phyloP scores from a whole-genome alignment of 2,329 filamentous ascomycete species.

The Aspergillus sp. region DNA sequence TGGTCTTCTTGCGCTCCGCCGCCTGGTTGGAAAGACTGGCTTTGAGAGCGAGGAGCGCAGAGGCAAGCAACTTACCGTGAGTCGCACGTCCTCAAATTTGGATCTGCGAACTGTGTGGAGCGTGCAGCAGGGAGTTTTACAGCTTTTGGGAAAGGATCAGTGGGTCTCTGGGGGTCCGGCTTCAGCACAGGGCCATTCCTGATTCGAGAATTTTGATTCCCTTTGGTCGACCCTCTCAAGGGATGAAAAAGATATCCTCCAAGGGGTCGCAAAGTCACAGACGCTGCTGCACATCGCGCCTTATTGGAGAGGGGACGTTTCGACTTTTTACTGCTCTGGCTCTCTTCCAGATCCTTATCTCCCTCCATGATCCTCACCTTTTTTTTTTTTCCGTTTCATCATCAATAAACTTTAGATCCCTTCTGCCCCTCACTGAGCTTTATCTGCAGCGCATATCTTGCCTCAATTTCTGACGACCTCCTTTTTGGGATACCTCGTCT shows the following conservation, averaged over 20 bases:
- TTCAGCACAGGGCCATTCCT: constrained; percentile 10
- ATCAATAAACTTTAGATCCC: neutral
- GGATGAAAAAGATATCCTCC: neutral
- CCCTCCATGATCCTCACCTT: neutral
- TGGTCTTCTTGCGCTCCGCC: neutral
- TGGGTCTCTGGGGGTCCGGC: constrained; percentile 9
- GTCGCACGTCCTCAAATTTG: constrained; percentile 21
- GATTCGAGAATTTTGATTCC: constrained; percentile 7
- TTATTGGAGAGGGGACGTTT: neutral
- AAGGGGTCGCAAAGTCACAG: neutral
- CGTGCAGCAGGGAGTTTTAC: constrained; percentile 3
- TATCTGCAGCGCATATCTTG: constrained; percentile 6
- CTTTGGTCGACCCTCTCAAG: neutral
- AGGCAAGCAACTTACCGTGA: neutral
- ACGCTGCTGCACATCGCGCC: neutral
- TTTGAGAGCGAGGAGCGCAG: neutral
- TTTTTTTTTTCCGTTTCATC: neutral
- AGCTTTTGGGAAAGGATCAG: constrained; percentile 9
- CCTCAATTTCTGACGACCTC: neutral
- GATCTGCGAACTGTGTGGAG: constrained; percentile 28
- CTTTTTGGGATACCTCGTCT: constrained; percentile 1
- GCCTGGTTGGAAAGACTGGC: neutral
- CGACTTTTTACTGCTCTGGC: neutral
- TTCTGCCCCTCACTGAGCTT: neutral
- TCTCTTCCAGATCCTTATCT: neutral